Conservation (phyloP, 2,329 filamentous ascomycete species). For the Raffaelea deltoideospora region DNA sequence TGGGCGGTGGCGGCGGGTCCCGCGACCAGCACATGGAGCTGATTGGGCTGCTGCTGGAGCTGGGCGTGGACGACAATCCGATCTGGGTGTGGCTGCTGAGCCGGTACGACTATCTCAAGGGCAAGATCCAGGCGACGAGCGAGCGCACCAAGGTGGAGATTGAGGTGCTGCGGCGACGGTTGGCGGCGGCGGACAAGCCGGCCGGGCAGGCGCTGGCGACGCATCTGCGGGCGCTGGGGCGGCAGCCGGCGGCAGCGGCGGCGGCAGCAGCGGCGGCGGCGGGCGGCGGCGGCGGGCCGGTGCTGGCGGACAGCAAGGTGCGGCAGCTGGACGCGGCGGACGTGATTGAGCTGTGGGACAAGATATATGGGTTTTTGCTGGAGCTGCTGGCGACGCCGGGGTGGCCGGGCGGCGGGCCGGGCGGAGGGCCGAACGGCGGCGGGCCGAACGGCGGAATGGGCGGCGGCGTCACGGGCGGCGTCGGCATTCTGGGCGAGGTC, state of each 20-base stretch:
- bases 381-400: conserved; percentile 62
- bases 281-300: too few species aligned
- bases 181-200: conserved; percentile 55
- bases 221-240: conserved; percentile 59
- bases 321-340: conserved; percentile 62
- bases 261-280: conserved; percentile 51
- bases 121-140: conserved; percentile 63
- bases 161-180: conserved; percentile 69
- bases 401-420: too few species aligned
- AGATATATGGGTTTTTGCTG: conserved; percentile 59
- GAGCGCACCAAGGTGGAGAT: conserved; percentile 86
- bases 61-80: conserved; percentile 89
- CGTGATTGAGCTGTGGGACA: conserved; percentile 85
- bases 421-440: too few species aligned
- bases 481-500: conserved; percentile 77
- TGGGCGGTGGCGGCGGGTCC: conserved; percentile 28
- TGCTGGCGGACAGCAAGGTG: conserved; percentile 43
- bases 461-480: too few species aligned
- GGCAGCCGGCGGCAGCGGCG: conserved; percentile 59
- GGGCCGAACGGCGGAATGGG: too few species aligned
- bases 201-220: conserved; percentile 52
- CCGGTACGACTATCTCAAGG: conserved; percentile 76
- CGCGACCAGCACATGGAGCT: conserved; percentile 85
- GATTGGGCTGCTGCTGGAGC: conserved; percentile 75
- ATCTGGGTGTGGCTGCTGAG: conserved; percentile 94